Evolutionary conservation across 805 yeast genomes (phyloP).

Genomic region (Kockiozyma suomiensis): DNA sequence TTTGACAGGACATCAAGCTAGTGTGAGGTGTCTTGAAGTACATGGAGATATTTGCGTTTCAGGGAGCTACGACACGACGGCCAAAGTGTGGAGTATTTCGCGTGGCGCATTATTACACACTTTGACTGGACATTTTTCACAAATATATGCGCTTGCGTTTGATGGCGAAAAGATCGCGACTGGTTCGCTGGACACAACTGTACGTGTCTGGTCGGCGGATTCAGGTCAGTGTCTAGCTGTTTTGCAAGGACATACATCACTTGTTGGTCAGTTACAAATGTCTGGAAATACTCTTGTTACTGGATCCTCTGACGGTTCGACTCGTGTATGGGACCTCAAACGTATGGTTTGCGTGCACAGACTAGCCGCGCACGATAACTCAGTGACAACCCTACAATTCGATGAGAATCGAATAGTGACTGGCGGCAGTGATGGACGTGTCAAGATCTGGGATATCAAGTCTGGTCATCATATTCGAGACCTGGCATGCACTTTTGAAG

Average conservation of each 20-base stretch:
- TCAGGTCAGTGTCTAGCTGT: slow-evolving; percentile 80
- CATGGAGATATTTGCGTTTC: slow-evolving; percentile 76
- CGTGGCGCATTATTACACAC: slow-evolving; percentile 90
- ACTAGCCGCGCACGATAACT: slow-evolving; percentile 50
- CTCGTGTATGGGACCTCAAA: slow-evolving; percentile 80
- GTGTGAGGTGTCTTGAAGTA: slow-evolving; percentile 82
- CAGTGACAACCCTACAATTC: slow-evolving; percentile 48
- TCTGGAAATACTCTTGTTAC: slow-evolving; percentile 72
- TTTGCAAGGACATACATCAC: slow-evolving; percentile 86
- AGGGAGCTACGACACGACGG: slow-evolving; percentile 87
- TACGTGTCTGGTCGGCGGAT: slow-evolving; percentile 90
- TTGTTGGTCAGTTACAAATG: slow-evolving; percentile 82
- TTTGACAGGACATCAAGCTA: slow-evolving; percentile 67
- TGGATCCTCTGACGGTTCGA: slow-evolving; percentile 84
- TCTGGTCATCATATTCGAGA: slow-evolving; percentile 47
- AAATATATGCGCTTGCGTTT: slow-evolving; percentile 90
- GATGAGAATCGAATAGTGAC: slow-evolving; percentile 47
- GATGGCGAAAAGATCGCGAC: slow-evolving; percentile 90
- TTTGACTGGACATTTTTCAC: slow-evolving; percentile 85
- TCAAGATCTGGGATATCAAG: slow-evolving; percentile 47
- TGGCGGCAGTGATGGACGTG: slow-evolving; percentile 49
- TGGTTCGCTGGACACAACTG: slow-evolving; percentile 92
- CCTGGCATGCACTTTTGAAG: slow-evolving; percentile 42
- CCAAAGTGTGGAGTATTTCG: slow-evolving; percentile 88
- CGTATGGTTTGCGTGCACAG: slow-evolving; percentile 77